Evolutionary conservation across 1,284 basidiomycete species (phyloP).

Genomic region (Retiboletus flavoniger): DNA sequence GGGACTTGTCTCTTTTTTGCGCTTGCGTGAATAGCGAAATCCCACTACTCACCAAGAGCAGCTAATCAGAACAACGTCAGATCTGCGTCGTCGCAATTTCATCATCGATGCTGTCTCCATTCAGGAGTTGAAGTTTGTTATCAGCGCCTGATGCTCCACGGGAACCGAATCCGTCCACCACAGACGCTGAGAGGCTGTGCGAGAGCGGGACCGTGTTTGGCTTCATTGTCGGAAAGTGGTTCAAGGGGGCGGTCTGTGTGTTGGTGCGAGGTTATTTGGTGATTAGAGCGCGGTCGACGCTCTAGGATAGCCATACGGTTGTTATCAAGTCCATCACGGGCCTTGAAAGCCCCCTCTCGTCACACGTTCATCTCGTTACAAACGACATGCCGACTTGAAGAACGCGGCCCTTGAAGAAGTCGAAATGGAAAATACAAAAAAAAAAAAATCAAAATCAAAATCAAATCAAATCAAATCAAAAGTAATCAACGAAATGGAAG

Average conservation of each 20-base stretch:
- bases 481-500: conserved; percentile 12
- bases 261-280: not conserved
- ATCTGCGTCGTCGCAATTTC: conserved; percentile 11
- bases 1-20: not conserved
- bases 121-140: conserved; percentile 1
- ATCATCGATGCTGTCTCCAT: conserved; percentile 5
- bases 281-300: not conserved
- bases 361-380: conserved; percentile 14
- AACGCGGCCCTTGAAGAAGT: not conserved
- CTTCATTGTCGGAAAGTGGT: not conserved
- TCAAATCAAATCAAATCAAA: too few relatives aligned
- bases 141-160: conserved; percentile 1
- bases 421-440: not conserved
- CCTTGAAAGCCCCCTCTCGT: not conserved
- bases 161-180: not conserved
- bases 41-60: not conserved
- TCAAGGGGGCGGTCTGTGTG: not conserved
- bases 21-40: conserved; percentile 6
- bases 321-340: not conserved
- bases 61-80: conserved; percentile 2
- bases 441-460: not conserved
- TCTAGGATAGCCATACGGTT: not conserved
- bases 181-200: conserved; percentile 13
- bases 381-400: not conserved
- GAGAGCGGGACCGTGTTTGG: not conserved